A percentile compares a stretch with the other conserved stretches of the same genome.
Evolutionary conservation across 2,329 filamentous ascomycete genomes (phyloP).

Genomic region (Tetracladium maxilliforme): DNA sequence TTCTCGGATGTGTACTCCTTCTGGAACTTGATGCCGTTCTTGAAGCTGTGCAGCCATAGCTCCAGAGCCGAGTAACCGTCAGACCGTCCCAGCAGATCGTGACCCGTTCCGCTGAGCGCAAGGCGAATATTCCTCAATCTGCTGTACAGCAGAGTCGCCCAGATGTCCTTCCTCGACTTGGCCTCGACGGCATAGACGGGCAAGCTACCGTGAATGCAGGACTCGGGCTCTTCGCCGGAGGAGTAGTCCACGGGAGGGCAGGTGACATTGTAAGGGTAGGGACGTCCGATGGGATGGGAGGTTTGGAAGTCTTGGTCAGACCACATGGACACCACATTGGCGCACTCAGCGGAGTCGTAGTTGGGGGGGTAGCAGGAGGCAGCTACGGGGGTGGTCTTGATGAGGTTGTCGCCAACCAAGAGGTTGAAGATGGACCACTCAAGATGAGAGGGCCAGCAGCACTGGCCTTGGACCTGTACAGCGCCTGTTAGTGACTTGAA

Average conservation of each 20-base stretch:
- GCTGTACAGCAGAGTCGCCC: conserved; percentile 25
- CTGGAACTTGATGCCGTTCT: conserved; percentile 8
- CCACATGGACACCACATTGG: conserved; percentile 12
- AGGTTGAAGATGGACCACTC: conserved; percentile 17
- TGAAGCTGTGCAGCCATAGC: conserved; percentile 32
- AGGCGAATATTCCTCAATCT: conserved; percentile 25
- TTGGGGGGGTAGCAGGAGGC: conserved; percentile 17
- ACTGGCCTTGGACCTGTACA: too few species aligned
- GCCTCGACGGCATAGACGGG: conserved; percentile 22
- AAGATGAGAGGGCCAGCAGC: conserved; percentile 16
- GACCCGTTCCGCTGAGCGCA: conserved; percentile 25
- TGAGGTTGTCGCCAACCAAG: conserved; percentile 15
- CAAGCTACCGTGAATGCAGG: conserved; percentile 19
- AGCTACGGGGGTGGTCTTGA: conserved; percentile 15
- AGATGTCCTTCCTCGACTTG: conserved; percentile 17
- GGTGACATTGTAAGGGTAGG: conserved; percentile 28
- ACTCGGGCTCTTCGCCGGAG: conserved; percentile 8
- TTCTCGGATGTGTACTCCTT: conserved; percentile 8
- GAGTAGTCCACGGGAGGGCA: conserved; percentile 17
- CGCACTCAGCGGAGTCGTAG: conserved; percentile 16
- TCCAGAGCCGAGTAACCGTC: conserved; percentile 16
- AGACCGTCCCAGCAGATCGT: conserved; percentile 25
- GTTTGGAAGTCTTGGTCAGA: conserved; percentile 18
- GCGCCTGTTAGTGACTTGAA: too few species aligned
- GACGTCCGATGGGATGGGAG: conserved; percentile 18